Evolutionary conservation across 768 basidiomycete genomes (phyloP).

Genomic region (Serendipita sp.): DNA sequence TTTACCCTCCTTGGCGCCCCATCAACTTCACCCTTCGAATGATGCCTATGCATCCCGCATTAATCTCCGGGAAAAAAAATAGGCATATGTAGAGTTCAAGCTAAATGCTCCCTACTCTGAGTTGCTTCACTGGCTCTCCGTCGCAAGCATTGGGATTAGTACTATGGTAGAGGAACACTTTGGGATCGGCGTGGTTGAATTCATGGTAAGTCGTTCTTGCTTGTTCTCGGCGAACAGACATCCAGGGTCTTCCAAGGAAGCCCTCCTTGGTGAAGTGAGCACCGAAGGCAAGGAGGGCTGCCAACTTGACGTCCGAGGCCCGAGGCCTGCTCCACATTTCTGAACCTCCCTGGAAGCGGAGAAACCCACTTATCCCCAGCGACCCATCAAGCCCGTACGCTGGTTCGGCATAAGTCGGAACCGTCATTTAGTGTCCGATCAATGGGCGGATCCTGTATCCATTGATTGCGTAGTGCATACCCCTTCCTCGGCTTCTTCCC

Average conservation of each 20-base stretch:
- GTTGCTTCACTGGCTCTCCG: conserved; percentile 55
- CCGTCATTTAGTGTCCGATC: no score
- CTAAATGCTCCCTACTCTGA: conserved; percentile 68
- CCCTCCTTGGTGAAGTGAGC: not conserved
- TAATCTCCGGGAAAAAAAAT: not conserved
- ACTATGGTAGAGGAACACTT: conserved; percentile 99
- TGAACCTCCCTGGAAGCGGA: no score
- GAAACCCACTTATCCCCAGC: no score
- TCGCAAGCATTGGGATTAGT: conserved; percentile 71
- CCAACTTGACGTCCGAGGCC: no score
- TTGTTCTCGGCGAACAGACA: not conserved
- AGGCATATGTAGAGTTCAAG: conserved; percentile 62
- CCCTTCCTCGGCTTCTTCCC: not conserved
- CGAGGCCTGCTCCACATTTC: no score
- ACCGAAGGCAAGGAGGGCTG: not conserved
- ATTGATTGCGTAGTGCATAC: no score
- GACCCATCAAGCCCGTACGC: no score
- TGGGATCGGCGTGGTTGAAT: conserved; percentile 95
- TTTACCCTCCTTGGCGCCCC: no score
- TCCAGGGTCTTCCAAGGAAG: not conserved
- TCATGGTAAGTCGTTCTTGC: conserved; percentile 57
- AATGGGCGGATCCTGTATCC: no score
- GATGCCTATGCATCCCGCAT: not conserved
- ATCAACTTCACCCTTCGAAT: no score
- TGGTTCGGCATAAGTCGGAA: no score